Conservation (phyloP, 805 yeast species). For the Lachancea sp. region DNA sequence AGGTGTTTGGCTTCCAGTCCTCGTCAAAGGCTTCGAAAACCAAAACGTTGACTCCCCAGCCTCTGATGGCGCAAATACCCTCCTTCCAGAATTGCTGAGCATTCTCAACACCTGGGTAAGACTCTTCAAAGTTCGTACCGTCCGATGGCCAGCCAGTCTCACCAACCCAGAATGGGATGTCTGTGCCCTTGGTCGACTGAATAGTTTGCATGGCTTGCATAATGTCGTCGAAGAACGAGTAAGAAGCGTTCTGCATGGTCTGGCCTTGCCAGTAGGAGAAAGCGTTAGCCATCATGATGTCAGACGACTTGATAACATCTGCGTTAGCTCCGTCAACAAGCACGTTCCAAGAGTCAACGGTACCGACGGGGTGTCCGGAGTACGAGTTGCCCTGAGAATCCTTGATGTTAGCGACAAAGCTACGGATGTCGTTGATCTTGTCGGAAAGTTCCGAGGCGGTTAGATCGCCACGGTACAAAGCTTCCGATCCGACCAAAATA, state of each 20-base stretch:
- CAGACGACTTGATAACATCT: conserved; percentile 74
- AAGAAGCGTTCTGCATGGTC: conserved; percentile 71
- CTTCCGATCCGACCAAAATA: conserved; percentile 91
- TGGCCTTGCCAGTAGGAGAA: conserved; percentile 99
- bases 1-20: conserved; percentile 89
- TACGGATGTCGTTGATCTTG: conserved; percentile 57
- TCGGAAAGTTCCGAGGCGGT: conserved; percentile 68
- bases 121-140: conserved; percentile 63
- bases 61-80: conserved; percentile 89
- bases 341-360: conserved; percentile 94
- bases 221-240: conserved; percentile 91
- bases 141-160: conserved; percentile 97
- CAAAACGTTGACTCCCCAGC: conserved; percentile 90
- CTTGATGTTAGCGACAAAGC: conserved; percentile 49
- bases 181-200: conserved; percentile 84
- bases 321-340: conserved; percentile 70
- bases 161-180: conserved; percentile 89
- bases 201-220: conserved; percentile 93
- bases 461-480: conserved; percentile 84
- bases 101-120: conserved; percentile 64
- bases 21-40: conserved; percentile 95
- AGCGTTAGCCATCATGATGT: conserved; percentile 86
- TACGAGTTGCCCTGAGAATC: conserved; percentile 82
- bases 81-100: conserved; percentile 81
- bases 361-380: conserved; percentile 69